Percentiles rank a stretch among this genome's conserved stretches.
Conservation (phyloP, 169 alveolate species). For the Plasmodium reichenowi region DNA sequence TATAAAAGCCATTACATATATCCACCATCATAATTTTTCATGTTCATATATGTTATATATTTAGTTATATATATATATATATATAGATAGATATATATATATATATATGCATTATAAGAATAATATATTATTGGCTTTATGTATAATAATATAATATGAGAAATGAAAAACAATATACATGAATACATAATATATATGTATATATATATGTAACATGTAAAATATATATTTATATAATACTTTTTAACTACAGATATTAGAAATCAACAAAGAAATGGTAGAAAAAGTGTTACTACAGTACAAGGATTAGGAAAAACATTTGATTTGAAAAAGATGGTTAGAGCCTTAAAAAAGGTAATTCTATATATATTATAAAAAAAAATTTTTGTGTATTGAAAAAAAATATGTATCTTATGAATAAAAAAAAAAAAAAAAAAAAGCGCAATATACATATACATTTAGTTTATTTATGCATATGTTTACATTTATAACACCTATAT, state of each 20-base stretch:
- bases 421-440: not conserved
- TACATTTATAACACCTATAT: not conserved
- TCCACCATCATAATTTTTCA: too few relatives aligned
- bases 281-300: constrained; percentile 95
- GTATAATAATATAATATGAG: too few relatives aligned
- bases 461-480: not conserved
- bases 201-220: too few relatives aligned
- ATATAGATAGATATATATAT: too few relatives aligned
- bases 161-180: too few relatives aligned
- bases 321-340: constrained; percentile 93
- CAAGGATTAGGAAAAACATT: constrained; percentile 93
- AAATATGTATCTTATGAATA: not conserved
- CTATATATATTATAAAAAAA: not conserved
- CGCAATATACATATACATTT: not conserved
- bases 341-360: constrained; percentile 91
- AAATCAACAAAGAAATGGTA: constrained; percentile 95
- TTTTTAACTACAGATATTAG: constrained; percentile 82
- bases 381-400: not conserved
- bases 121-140: too few relatives aligned
- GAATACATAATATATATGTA: too few relatives aligned
- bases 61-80: too few relatives aligned
- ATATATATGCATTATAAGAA: too few relatives aligned
- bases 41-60: too few relatives aligned
- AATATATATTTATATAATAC: not conserved
- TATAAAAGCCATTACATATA: too few relatives aligned